Base-by-base conservation (phyloP, 176 grass and related monocot species). In the Stipa capillata region DNA sequence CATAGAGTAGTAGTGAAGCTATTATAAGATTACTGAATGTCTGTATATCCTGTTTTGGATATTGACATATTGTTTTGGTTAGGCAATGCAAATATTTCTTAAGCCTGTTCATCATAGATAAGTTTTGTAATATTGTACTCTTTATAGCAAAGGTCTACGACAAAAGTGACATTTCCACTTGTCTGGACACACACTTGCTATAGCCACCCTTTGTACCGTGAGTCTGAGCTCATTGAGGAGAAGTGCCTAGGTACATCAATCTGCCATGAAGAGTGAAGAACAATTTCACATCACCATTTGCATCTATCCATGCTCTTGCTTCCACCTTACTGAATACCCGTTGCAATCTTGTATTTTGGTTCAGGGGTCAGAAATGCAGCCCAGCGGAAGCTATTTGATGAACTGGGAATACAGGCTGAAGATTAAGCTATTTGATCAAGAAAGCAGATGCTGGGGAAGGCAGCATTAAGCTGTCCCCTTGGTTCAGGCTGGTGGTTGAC, bases 101-200 rank as follows among this genome's bases (percentile, higher is more conserved):
- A 14, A 47, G 41, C 16, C 45, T 65, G 21, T 43, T 45, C 10
- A 6, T 31, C 11, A 31, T 67, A 44, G 0, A 41, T 3, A 45
- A 6, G n/a, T 57, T 37, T 34, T 35, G 4, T 79, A 39, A 43
- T 15, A 37, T 56, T 84, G 73, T 78, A 15, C 27, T 68, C 44
- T 72, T 86, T 44, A 36, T 70, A 91, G 86, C 80, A 92, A 95
- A 82, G 92, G 21, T 95, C 87, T 95, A n/a, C n/a, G n/a, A n/a
- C n/a, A n/a, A n/a, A n/a, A n/a, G n/a, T n/a, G n/a, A n/a, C n/a
- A n/a, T n/a, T 95, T 80, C 84, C 92, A 79, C 82, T 91, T 40
- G 89, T 83, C 45, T 95, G 92, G 89, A 95, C 92, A 77, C 91
- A 95, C 70, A 87, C 92, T 7, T 92, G 89, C 45, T 92, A 89